Evolutionary conservation across 441 rosid genomes (phyloP).

Genomic region (Euphorbia corollata): DNA sequence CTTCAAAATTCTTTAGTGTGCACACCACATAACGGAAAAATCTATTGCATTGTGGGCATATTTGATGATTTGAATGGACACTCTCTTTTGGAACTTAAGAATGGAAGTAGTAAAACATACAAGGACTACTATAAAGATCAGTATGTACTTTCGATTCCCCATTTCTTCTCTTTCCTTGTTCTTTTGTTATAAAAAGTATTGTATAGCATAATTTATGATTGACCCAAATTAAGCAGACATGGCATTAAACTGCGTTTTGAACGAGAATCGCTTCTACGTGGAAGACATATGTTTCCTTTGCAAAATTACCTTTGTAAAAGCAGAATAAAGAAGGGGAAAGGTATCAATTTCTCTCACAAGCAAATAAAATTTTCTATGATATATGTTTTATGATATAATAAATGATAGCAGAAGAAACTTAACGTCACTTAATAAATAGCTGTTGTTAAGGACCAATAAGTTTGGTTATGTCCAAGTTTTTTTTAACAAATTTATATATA

Average conservation of each 20-base stretch:
- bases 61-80: slow-evolving; percentile 38
- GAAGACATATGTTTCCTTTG: slow-evolving; percentile 50
- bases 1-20: slow-evolving; percentile 55
- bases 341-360: slow-evolving; percentile 22
- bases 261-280: slow-evolving; percentile 38
- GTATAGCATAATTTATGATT: not conserved
- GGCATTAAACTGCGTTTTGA: slow-evolving; percentile 36
- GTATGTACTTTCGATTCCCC: slow-evolving; percentile 27
- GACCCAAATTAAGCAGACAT: slow-evolving; percentile 36
- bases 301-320: slow-evolving; percentile 40
- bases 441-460: no score
- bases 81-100: slow-evolving; percentile 39
- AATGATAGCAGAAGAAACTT: no score
- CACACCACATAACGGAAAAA: slow-evolving; percentile 64
- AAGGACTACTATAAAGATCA: slow-evolving; percentile 38
- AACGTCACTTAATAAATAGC: no score
- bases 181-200: slow-evolving; percentile 10
- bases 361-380: no score
- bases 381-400: no score
- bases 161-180: not conserved
- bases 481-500: no score
- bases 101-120: slow-evolving; percentile 40
- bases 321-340: slow-evolving; percentile 51
- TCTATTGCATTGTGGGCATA: slow-evolving; percentile 52
- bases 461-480: no score